phyloP scores from a whole-genome alignment of 768 basidiomycete species.

The Flagelloscypha sp. region DNA sequence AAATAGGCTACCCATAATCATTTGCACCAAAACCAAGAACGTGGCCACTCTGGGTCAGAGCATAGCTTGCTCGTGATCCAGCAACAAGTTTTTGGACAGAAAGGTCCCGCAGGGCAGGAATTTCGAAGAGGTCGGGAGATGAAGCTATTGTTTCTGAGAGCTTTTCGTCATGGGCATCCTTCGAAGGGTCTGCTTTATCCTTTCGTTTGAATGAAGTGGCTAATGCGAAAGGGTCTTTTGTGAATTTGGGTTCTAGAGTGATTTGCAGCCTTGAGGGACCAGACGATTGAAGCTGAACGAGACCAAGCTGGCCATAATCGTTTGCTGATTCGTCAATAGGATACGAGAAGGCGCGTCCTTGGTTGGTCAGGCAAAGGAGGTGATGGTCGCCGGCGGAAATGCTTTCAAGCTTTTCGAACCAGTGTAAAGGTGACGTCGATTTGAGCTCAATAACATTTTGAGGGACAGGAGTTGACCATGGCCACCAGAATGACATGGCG shows the following conservation, averaged over 20 bases:
- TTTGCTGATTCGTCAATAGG: conserved; percentile 73
- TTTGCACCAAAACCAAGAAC: conserved; percentile 91
- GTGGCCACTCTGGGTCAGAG: conserved; percentile 54
- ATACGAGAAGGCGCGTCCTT: conserved; percentile 71
- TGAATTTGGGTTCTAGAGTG: conserved; percentile 50
- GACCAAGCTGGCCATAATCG: conserved; percentile 75
- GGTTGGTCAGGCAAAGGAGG: conserved; percentile 34
- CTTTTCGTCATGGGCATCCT: conserved; percentile 26
- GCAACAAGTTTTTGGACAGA: conserved; percentile 62
- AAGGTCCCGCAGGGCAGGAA: conserved; percentile 62
- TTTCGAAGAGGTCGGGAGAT: conserved; percentile 64
- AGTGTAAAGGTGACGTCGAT: not conserved
- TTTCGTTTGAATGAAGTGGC: no score
- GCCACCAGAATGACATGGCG: conserved; percentile 49
- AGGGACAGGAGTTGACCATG: conserved; percentile 46
- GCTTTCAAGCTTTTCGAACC: conserved; percentile 49
- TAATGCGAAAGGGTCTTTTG: conserved; percentile 41
- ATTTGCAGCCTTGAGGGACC: conserved; percentile 34
- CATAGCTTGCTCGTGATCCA: conserved; percentile 67
- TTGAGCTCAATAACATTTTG: conserved; percentile 47
- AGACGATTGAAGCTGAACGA: conserved; percentile 51
- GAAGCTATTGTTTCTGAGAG: conserved; percentile 43
- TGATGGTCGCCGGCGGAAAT: conserved; percentile 67
- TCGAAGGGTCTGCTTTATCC: conserved; percentile 36
- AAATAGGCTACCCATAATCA: conserved; percentile 56